Evolutionary conservation across 495 filamentous ascomycete genomes (phyloP), one percentile per base, ranked within the genome.

Genomic region (Durotheca rogersii): DNA sequence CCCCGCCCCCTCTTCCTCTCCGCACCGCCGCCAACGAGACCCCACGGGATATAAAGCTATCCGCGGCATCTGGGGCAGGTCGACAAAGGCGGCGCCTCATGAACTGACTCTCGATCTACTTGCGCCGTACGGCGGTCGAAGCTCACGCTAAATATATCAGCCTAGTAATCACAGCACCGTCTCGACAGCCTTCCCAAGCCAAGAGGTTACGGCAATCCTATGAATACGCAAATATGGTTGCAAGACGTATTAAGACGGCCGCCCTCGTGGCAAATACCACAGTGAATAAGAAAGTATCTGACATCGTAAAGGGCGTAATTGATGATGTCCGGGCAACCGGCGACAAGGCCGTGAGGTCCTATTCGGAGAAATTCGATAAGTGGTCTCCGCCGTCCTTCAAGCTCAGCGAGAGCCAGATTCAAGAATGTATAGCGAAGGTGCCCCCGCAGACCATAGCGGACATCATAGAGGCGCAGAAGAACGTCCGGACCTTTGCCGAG

Each of bases 331-430:
- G 71, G 0, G 41, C 48, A 0, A 70, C 70, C 31, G 77, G 77
- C 6, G 75, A 80, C 37, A 46, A 50, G 1, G 76, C 77, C 2
- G 76, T 80, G 12, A 62, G 72, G 10, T 49, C 41, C 4, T 81
- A 79, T 56, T 78, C 75, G 0, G 68, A 77, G 44, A 76, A 77
- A 39, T 81, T 80, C 53, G 78, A 81, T 54, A 72, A 74, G 56
- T 81, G 78, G 78, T 68, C 67, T 4, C 77, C 76, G 0, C 27
- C 50, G 1, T 69, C 67, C 15, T 80, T 79, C 63, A 76, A 73
- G 53, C 67, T 76, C 14, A 65, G 64, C 6, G 38, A 54, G 19
- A 33, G 33, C 4, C 47, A 71, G 20, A 68, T 76, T n/a, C 56
- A 72, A 23, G 63, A 62, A n/a, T 60, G 58, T 29, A 68, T 74